These are phyloP conservation scores for Aspergillus thermomutatus DNA, from an alignment of 2,329 filamentous ascomycete species.

Conservation along the genomic window DNA sequence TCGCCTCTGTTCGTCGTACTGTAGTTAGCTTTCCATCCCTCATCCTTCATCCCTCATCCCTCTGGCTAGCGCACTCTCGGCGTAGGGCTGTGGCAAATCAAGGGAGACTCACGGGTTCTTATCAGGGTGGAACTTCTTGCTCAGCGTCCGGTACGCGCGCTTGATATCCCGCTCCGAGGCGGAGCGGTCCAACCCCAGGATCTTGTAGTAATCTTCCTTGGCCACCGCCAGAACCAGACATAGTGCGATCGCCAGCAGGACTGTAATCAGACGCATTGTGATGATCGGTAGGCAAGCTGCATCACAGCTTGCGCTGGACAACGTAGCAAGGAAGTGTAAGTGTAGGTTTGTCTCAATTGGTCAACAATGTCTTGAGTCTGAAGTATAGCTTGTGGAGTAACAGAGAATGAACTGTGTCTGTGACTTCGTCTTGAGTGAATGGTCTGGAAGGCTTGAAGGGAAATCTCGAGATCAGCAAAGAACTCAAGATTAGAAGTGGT, in stretches of 20 bases:
- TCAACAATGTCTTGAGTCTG: background rate
- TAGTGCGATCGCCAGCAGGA: conserved; percentile 32
- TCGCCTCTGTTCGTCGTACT: conserved; percentile 58
- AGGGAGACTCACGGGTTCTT: conserved; percentile 80
- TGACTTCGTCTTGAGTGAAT: background rate
- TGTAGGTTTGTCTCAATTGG: too few relatives aligned
- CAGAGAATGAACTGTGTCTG: background rate
- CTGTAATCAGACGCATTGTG: conserved; percentile 34
- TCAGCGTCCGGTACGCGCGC: conserved; percentile 83
- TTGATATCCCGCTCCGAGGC: conserved; percentile 89
- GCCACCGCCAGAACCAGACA: conserved; percentile 39
- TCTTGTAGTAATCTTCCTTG: conserved; percentile 55
- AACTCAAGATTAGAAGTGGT: conserved; percentile 1
- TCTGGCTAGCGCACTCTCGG: background rate
- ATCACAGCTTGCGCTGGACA: background rate
- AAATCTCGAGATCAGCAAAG: conserved; percentile 7
- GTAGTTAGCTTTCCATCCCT: background rate
- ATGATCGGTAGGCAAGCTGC: background rate
- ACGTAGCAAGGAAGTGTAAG: too few relatives aligned
- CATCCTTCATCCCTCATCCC: background rate
- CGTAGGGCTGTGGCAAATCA: background rate
- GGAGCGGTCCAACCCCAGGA: conserved; percentile 74
- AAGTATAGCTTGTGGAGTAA: background rate
- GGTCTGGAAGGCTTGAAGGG: background rate
- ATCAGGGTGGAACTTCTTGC: conserved; percentile 95